Conservation (phyloP, 495 filamentous ascomycete species). For the Staphylotrichum longicolle region DNA sequence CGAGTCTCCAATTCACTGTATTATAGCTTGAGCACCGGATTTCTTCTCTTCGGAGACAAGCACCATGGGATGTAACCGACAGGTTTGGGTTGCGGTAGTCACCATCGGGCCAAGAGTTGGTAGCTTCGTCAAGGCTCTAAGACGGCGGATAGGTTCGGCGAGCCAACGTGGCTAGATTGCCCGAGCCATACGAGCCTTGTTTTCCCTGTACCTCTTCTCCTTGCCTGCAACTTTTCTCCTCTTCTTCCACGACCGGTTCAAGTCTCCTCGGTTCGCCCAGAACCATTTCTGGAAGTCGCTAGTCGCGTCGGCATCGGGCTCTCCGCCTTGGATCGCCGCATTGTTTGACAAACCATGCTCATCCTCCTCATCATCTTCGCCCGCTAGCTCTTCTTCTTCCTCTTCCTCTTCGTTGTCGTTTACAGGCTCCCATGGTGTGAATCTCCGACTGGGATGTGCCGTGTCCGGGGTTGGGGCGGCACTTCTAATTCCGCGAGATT, state of each 20-base stretch:
- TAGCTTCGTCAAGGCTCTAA: no score
- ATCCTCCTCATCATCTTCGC: constrained; percentile 29
- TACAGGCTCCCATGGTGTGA: constrained; percentile 49
- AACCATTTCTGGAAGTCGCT: constrained; percentile 87
- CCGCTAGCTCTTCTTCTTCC: constrained; percentile 38
- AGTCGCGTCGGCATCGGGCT: constrained; percentile 29
- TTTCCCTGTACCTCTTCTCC: constrained; percentile 83
- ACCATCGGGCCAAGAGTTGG: no score
- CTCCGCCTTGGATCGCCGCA: constrained; percentile 24
- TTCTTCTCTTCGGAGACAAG: no score
- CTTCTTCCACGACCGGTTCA: constrained; percentile 89
- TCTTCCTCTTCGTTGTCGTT: constrained; percentile 41
- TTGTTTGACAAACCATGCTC: constrained; percentile 32
- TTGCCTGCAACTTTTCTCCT: constrained; percentile 76
- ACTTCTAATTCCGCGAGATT: constrained; percentile 68
- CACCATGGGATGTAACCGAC: no score
- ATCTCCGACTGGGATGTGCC: constrained; percentile 62
- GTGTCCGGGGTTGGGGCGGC: constrained; percentile 96
- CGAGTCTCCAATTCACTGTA: background rate
- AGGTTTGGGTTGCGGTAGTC: no score
- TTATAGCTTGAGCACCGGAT: no score
- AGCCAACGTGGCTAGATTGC: constrained; percentile 33
- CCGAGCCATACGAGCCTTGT: constrained; percentile 57
- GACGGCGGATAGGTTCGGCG: no score
- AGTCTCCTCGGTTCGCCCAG: constrained; percentile 85